Evolutionary conservation across 1,284 basidiomycete species (phyloP).

Genomic region (Ceratobasidium sp.): DNA sequence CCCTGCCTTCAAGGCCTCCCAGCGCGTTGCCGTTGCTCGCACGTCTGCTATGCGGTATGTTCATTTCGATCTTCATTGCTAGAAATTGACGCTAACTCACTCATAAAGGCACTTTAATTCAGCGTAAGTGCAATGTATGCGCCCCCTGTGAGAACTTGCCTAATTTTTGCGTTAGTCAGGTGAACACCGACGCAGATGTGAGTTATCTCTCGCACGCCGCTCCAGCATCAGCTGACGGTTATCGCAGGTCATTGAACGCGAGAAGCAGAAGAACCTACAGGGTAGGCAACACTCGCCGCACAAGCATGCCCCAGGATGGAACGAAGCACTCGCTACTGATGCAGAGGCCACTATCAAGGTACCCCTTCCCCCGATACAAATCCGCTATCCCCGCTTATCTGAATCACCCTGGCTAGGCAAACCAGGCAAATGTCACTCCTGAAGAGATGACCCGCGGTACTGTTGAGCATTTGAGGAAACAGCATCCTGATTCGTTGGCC

Average conservation of each 20-base stretch:
- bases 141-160: background rate
- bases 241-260: constrained; percentile 62
- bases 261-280: constrained; percentile 66
- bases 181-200: constrained; percentile 66
- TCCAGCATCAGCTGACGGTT: background rate
- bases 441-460: constrained; percentile 57
- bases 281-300: constrained; percentile 63
- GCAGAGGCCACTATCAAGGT: constrained; percentile 80
- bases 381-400: constrained; percentile 13
- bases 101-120: background rate
- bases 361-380: constrained; percentile 23
- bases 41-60: constrained; percentile 8
- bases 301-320: constrained; percentile 75
- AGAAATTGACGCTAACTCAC: background rate
- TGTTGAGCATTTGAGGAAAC: constrained; percentile 56
- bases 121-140: constrained; percentile 2
- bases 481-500: constrained; percentile 50
- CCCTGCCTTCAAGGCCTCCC: constrained; percentile 8
- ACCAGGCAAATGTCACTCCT: constrained; percentile 50
- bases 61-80: background rate
- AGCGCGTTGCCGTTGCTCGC: constrained; percentile 6
- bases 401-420: constrained; percentile 52
- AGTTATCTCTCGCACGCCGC: constrained; percentile 39
- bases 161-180: background rate
- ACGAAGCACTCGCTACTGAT: constrained; percentile 70